Base-by-base conservation (phyloP, 495 filamentous ascomycete genomes). In the Aspergillus avenaceus region DNA sequence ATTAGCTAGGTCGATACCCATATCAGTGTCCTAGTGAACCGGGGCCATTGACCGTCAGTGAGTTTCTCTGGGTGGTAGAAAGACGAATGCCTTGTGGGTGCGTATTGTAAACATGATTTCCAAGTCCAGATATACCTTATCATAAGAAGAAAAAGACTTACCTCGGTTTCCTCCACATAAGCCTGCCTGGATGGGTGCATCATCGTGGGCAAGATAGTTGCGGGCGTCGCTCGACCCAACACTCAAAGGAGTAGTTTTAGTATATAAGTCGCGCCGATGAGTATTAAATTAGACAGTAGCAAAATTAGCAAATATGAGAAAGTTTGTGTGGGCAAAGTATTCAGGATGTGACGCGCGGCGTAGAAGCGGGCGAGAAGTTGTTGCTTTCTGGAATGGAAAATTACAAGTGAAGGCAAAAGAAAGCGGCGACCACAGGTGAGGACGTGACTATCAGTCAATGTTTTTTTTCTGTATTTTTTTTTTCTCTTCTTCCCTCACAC, bases 121-220 rank as follows among this genome's bases (percentile, higher is more conserved):
- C 42, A 43, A 58, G 51, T 55, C 58, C 63, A 60, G 66, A 58
- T 8, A 26, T 37, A 8, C 4, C 9, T 23, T 12, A 31, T 25
- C 24, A 8, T 22, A 31, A 19, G 9, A 43, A 24, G 13, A 24
- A 22, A 42, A 45, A 38, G 53, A 8, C 84, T 80, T 81, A 90
- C 88, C 75, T 87, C 81, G 18, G 74, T 84, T 59, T 96, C 93
- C 76, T 97, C 93, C 53, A 97, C 90, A 70, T 95, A 96, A n/a
- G 93, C 91, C 66, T 91, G 87, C 56, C 93, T 79, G 58, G 93
- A 80, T 31, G 93, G 93, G 73, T 97, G 93, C 76, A 97, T 91
- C 82, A 82, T 82, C 49, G 65, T 80, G 70, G 55, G 52, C 43
- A 41, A 29, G 9, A 49, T n/a, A 28, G 27, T 16, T 13, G 13